Evolutionary conservation across 352 stramenopile species (phyloP), one percentile per base, ranked within the genome.

Genomic region (Phytophthora constricta): DNA sequence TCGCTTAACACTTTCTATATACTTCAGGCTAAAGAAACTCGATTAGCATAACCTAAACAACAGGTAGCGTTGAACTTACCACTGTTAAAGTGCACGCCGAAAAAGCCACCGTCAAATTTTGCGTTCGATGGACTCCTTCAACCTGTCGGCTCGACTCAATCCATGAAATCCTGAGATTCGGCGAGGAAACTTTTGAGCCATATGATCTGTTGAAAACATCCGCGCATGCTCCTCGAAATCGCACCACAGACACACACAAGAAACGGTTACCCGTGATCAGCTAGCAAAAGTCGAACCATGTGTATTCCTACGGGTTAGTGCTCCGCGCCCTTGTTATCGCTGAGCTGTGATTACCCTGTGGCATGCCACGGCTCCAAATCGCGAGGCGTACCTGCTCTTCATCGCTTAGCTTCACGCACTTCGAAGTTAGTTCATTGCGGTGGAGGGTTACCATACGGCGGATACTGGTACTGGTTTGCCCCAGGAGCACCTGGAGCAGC

Each of bases 391-490:
- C 69, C 59, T 77, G 58, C 28, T 66, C 34, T 65, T 55, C 20
- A 37, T 57, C 31, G 13, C 43, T 68, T 27, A 58, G 48, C 31
- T 63, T 31, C 64, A 54, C 37, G 31, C 45, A 76, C 31, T 59
- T 51, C 39, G 37, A 47, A 69, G 51, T 65, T 69, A 65, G 51
- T 74, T 43, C 47, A 56, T 72, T 72, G 74, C 22, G 52, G 25
- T n/a, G 33, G 62, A 14, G 60, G 49, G 43, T 74, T 75, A 46
- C 65, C 46, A 58, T 81, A 82, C 46, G 72, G 63, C 28, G 74
- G 74, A 58, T 84, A 85, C 62, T 87, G 79, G 48, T 87, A 84
- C 39, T 84, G 75, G 53, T 65, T 65, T 62, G 56, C 25, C 49
- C 58, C 62, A 70, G 67, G 62, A 46, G 72, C 59, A 57, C 41